A percentile compares a stretch with the other conserved stretches of the same genome.
These are phyloP conservation scores for Boletales sp. DNA, from an alignment of 768 basidiomycete genomes.

Conservation along the genomic window DNA sequence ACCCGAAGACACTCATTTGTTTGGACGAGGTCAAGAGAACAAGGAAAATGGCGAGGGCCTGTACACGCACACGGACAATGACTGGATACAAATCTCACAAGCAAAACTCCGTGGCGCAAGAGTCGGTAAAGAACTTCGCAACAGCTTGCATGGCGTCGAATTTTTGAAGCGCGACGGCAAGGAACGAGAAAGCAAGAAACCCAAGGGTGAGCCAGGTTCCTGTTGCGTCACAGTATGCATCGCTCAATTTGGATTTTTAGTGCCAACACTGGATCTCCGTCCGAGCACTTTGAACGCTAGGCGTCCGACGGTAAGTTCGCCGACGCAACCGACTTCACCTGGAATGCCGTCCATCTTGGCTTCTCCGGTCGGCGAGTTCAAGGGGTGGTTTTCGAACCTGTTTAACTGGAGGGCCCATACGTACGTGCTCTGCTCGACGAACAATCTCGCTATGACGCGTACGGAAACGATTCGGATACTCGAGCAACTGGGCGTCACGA, in stretches of 20 bases:
- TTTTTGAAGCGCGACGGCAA: slow-evolving; percentile 32
- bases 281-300: slow-evolving; percentile 39
- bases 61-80: slow-evolving; percentile 4
- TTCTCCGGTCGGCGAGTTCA: slow-evolving; percentile 79
- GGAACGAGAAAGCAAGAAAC: slow-evolving; percentile 49
- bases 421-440: slow-evolving; percentile 52
- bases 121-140: slow-evolving; percentile 51
- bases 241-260: slow-evolving; percentile 31
- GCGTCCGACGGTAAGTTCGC: slow-evolving; percentile 49
- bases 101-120: slow-evolving; percentile 24
- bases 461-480: slow-evolving; percentile 61
- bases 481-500: slow-evolving; percentile 57
- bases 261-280: slow-evolving; percentile 53
- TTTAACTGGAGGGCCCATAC: slow-evolving; percentile 85
- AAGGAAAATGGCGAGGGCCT: slow-evolving; percentile 37
- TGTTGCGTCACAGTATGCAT: not conserved
- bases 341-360: slow-evolving; percentile 44
- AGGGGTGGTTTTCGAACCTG: slow-evolving; percentile 92
- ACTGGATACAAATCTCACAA: too few relatives aligned
- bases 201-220: slow-evolving; percentile 40
- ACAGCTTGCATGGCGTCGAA: slow-evolving; percentile 37
- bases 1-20: slow-evolving; percentile 12
- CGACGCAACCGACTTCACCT: slow-evolving; percentile 40
- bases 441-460: slow-evolving; percentile 59
- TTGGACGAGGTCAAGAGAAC: slow-evolving; percentile 21